Percentiles rank a stretch among this genome's conserved stretches.
phyloP scores from a whole-genome alignment of 306 rosid species.

The Lathyrus tuberosus region DNA sequence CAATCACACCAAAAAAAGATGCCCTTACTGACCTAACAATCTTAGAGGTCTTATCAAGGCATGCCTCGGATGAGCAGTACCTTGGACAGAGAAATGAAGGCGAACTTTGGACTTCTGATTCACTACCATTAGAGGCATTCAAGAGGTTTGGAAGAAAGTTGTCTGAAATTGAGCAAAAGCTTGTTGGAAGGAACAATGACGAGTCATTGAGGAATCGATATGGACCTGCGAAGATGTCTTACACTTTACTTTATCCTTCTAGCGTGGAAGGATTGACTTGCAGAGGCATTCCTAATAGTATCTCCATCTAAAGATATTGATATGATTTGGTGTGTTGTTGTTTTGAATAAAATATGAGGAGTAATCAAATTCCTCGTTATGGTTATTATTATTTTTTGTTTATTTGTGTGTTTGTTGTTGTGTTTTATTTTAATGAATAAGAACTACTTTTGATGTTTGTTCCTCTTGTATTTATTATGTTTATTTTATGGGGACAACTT shows the following conservation, averaged over 20 bases:
- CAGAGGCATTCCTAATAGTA: slow-evolving; percentile 80
- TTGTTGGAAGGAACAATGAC: slow-evolving; percentile 38
- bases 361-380: slow-evolving; percentile 8
- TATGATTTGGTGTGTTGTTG: not conserved
- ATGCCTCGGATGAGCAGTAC: slow-evolving; percentile 60
- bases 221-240: slow-evolving; percentile 71
- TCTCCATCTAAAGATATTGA: slow-evolving; percentile 45
- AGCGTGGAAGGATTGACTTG: slow-evolving; percentile 67
- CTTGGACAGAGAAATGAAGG: slow-evolving; percentile 54
- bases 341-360: slow-evolving; percentile 10
- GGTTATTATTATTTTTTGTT: not conserved
- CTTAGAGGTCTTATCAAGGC: slow-evolving; percentile 68
- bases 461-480: not conserved
- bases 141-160: slow-evolving; percentile 42
- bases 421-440: not conserved
- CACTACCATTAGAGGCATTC: slow-evolving; percentile 26
- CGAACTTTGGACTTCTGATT: slow-evolving; percentile 39
- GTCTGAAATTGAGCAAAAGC: slow-evolving; percentile 38
- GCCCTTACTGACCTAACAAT: slow-evolving; percentile 54
- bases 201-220: slow-evolving; percentile 48
- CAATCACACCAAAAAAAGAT: slow-evolving; percentile 58
- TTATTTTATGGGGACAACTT: too few species aligned
- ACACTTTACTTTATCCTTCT: slow-evolving; percentile 74
- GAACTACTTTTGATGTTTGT: not conserved
- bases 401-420: not conserved